A percentile compares a stretch with the other conserved stretches of the same genome.
phyloP scores from a whole-genome alignment of 2,329 filamentous ascomycete genomes.

The Microdochium paspali region DNA sequence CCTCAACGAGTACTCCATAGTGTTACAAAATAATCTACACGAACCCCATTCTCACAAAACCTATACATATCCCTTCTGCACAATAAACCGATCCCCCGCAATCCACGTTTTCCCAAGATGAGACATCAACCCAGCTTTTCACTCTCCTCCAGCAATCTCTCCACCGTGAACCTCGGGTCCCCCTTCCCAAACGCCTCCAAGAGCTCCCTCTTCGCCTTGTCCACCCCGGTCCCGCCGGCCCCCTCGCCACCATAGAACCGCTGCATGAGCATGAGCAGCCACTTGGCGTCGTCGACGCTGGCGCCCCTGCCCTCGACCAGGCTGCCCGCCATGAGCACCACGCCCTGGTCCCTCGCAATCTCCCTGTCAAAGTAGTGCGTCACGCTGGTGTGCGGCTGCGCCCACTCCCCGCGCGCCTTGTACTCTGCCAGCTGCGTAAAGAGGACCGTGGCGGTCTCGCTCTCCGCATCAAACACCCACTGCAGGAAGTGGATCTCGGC shows the following conservation, averaged over 20 bases:
- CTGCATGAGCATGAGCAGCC: conserved; percentile 87
- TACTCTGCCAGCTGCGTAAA: conserved; percentile 93
- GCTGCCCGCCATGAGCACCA: conserved; percentile 80
- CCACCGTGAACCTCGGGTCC: conserved; percentile 70
- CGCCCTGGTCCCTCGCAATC: conserved; percentile 58
- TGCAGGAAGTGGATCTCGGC: conserved; percentile 95
- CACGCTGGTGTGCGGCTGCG: conserved; percentile 84
- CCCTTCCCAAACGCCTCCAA: conserved; percentile 76
- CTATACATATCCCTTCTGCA: no score
- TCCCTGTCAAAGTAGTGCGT: conserved; percentile 72
- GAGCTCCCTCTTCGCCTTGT: conserved; percentile 47
- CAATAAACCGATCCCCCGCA: no score
- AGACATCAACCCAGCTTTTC: conserved; percentile 64
- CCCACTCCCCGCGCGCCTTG: conserved; percentile 82
- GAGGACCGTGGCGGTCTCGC: conserved; percentile 63
- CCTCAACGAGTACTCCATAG: no score
- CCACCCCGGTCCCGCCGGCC: conserved; percentile 46
- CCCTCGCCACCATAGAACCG: conserved; percentile 67
- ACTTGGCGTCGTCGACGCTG: conserved; percentile 72
- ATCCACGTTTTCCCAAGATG: no score
- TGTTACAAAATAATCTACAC: no score
- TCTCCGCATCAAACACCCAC: conserved; percentile 75
- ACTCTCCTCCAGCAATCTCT: conserved; percentile 79
- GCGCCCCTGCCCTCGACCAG: conserved; percentile 71
- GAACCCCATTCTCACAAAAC: no score